phyloP scores from a whole-genome alignment of 768 basidiomycete genomes.

The Collybia nuda region DNA sequence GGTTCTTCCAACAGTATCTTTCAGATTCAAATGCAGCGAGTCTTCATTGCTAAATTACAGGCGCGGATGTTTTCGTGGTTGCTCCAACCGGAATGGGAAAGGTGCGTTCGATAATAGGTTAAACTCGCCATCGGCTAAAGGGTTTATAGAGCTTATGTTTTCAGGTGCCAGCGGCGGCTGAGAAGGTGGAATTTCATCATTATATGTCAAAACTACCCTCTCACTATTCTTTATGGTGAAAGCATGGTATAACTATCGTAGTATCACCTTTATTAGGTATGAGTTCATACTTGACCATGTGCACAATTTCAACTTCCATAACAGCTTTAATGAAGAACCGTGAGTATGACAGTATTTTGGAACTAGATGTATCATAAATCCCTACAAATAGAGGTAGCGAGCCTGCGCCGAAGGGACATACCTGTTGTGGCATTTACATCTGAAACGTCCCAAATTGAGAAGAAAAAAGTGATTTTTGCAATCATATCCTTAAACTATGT shows the following conservation, averaged over 20 bases:
- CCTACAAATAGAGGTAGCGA: slow-evolving; percentile 55
- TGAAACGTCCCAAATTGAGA: slow-evolving; percentile 56
- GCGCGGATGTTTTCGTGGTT: slow-evolving; percentile 72
- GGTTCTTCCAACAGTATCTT: slow-evolving; percentile 34
- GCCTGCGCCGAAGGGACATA: slow-evolving; percentile 53
- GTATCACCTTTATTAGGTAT: slow-evolving; percentile 76
- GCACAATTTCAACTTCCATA: background rate
- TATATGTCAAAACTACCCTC: background rate
- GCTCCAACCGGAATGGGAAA: slow-evolving; percentile 92
- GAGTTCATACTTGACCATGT: slow-evolving; percentile 12
- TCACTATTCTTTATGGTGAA: slow-evolving; percentile 29
- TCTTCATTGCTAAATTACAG: slow-evolving; percentile 28
- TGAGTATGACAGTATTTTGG: slow-evolving; percentile 29
- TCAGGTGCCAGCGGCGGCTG: slow-evolving; percentile 76
- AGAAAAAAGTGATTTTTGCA: slow-evolving; percentile 27
- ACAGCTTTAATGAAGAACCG: slow-evolving; percentile 84
- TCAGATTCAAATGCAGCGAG: background rate
- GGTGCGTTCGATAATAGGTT: slow-evolving; percentile 32
- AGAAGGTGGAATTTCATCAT: slow-evolving; percentile 38
- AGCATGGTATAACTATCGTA: slow-evolving; percentile 63
- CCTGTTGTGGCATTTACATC: slow-evolving; percentile 65
- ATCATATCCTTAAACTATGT: background rate
- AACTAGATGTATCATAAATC: background rate
- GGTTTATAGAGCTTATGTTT: slow-evolving; percentile 73
- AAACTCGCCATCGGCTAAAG: background rate